These are phyloP conservation scores for Melampsora abietis-canadensis DNA, from an alignment of 1,284 basidiomycete species.

Conservation along the genomic window DNA sequence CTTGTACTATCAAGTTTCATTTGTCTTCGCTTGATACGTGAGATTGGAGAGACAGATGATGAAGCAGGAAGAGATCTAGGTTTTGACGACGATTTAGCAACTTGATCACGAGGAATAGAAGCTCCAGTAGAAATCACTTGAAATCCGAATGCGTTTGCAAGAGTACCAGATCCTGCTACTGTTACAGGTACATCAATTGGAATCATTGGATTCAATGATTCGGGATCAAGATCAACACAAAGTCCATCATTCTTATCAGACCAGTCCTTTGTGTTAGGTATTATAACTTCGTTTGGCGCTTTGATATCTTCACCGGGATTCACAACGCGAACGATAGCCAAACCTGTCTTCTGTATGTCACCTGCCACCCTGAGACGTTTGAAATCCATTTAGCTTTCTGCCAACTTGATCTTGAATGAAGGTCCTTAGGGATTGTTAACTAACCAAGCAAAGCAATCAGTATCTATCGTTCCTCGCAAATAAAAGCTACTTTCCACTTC, in stretches of 20 bases:
- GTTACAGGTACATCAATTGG: constrained; percentile 18
- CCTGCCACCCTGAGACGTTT: background rate
- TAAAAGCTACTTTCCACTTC: constrained; percentile 26
- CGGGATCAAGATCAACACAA: constrained; percentile 27
- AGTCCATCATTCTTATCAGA: background rate
- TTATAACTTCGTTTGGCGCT: background rate
- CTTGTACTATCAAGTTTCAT: background rate
- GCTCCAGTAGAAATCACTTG: constrained; percentile 14
- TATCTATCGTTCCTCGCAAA: constrained; percentile 30
- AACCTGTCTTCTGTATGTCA: constrained; percentile 3
- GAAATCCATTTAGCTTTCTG: background rate
- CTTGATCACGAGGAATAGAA: constrained; percentile 8
- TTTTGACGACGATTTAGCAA: background rate
- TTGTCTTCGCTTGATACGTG: background rate
- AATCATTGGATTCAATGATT: constrained; percentile 20
- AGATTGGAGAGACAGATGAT: background rate
- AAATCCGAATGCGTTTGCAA: constrained; percentile 29
- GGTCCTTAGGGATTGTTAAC: background rate
- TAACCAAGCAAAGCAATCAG: constrained; percentile 26
- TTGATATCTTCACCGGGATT: background rate
- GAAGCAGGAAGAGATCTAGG: background rate
- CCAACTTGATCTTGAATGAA: background rate
- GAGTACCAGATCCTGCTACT: constrained; percentile 24
- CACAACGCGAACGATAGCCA: background rate
- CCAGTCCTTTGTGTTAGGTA: constrained; percentile 21